Base-by-base conservation (phyloP, 179 eudicot species). In the Camellia oleifera region DNA sequence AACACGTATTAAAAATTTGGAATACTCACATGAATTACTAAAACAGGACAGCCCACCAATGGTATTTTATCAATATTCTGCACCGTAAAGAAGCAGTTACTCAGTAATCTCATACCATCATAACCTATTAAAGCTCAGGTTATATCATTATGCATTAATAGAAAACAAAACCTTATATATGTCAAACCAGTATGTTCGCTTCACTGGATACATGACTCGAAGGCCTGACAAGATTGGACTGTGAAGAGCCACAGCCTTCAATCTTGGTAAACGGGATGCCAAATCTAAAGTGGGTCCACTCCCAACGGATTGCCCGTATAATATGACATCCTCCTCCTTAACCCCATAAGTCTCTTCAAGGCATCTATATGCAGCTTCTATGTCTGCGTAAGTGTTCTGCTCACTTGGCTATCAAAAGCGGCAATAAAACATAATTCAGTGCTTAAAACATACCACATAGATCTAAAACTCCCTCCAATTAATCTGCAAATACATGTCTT, bases 231-330 rank as follows among this genome's bases (percentile, higher is more conserved):
- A 85, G 72, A 95, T 95, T 10, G 98, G 98, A 82, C 98, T 95
- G 86, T 95, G 98, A 79, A 95, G 95, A 81, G 93, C 98, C 73
- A 95, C 93, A 3, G 98, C 98, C 87, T 98, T 93, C 84, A 95
- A 87, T 71, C 89, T 89, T n/a, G 92, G 89, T 53, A 95, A 83
- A 68, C 91, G 93, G 14, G 92, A 88, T 74, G 98, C 98, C 88
- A 95, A 83, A 83, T 95, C 98, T 89, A 95, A 84, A 54, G 98
- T 95, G 54, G 98, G 98, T 2, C 98, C 98, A 81, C 98, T 95
- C 20, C 98, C 98, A 80, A 95, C 98, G 73, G 98, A 95, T 80
- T 95, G 98, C 64, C 98, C 98, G 12, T 95, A 95, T 79, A 95
- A 81, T 81, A 95, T 92, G 69, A 93, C 85, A 81, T 95, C 91